Evolutionary conservation across 1,284 basidiomycete species (phyloP).

Genomic region (Apiotrichum gracile): DNA sequence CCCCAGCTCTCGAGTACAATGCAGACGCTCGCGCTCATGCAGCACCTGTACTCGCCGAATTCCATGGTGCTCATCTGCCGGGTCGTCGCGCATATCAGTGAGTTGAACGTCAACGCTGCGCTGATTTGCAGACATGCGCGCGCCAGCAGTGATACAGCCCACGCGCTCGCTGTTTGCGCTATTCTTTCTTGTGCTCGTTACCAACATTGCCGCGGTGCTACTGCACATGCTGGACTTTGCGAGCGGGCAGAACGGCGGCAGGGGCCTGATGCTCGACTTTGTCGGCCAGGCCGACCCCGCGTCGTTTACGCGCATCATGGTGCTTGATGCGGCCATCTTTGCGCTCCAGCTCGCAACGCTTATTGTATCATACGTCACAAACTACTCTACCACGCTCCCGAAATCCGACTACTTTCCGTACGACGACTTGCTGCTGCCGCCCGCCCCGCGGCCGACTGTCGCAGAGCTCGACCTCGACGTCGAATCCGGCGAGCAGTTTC

Average conservation of each 20-base stretch:
- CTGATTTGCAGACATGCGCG: constrained; percentile 26
- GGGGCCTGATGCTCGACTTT: constrained; percentile 41
- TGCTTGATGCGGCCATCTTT: constrained; percentile 36
- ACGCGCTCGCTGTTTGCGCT: constrained; percentile 30
- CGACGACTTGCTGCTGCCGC: constrained; percentile 37
- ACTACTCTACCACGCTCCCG: constrained; percentile 19
- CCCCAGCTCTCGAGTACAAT: constrained; percentile 28
- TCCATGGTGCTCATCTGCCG: constrained; percentile 35
- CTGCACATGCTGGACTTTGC: constrained; percentile 37
- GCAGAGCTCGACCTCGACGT: constrained; percentile 11
- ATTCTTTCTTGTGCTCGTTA: constrained; percentile 21
- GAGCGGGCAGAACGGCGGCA: constrained; percentile 25
- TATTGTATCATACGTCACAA: constrained; percentile 32
- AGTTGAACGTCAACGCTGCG: neutral
- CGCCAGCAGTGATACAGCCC: constrained; percentile 33
- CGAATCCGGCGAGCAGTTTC: constrained; percentile 16
- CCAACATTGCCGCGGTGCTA: constrained; percentile 29
- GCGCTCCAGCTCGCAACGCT: constrained; percentile 34
- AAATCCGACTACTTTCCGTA: constrained; percentile 27
- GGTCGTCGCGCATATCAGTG: constrained; percentile 30
- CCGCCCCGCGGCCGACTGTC: constrained; percentile 1
- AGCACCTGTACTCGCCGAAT: constrained; percentile 42
- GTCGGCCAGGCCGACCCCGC: constrained; percentile 37
- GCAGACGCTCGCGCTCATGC: constrained; percentile 31
- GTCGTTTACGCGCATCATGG: constrained; percentile 29